A percentile compares a stretch with the other conserved stretches of the same genome.
phyloP scores from a whole-genome alignment of 257 asterid species.

The Penstemon davidsonii region DNA sequence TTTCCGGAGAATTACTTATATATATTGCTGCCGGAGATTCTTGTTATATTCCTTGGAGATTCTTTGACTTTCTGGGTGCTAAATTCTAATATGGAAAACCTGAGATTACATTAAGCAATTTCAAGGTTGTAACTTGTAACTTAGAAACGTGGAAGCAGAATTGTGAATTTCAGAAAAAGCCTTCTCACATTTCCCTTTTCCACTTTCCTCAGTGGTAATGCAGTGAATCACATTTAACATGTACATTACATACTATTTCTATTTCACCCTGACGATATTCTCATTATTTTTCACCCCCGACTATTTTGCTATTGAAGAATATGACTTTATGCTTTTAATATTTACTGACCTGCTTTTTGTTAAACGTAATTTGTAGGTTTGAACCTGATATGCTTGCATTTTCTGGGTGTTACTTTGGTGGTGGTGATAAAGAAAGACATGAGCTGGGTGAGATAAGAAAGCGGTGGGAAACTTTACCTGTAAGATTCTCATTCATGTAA shows the following conservation, averaged over 20 bases:
- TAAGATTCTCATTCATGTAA: constrained; percentile 36
- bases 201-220: background rate
- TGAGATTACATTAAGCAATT: background rate
- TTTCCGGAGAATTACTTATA: too few relatives aligned
- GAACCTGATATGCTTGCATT: constrained; percentile 80
- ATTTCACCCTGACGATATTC: background rate
- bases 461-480: constrained; percentile 74
- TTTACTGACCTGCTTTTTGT: constrained; percentile 17
- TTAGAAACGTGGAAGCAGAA: constrained; percentile 5
- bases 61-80: constrained; percentile 11
- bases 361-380: constrained; percentile 48
- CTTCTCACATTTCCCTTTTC: too few relatives aligned
- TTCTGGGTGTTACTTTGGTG: constrained; percentile 77
- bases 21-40: background rate
- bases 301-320: constrained; percentile 16
- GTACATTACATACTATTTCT: background rate
- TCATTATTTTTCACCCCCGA: background rate
- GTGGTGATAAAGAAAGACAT: constrained; percentile 68
- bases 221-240: background rate
- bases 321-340: constrained; percentile 12
- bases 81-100: background rate
- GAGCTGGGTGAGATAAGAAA: constrained; percentile 66
- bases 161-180: constrained; percentile 6
- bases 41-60: constrained; percentile 8
- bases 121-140: background rate